Percentiles rank a stretch among this genome's conserved stretches.
These are phyloP conservation scores for Leccinum huronense DNA, from an alignment of 1,284 basidiomycete species.

Conservation along the genomic window DNA sequence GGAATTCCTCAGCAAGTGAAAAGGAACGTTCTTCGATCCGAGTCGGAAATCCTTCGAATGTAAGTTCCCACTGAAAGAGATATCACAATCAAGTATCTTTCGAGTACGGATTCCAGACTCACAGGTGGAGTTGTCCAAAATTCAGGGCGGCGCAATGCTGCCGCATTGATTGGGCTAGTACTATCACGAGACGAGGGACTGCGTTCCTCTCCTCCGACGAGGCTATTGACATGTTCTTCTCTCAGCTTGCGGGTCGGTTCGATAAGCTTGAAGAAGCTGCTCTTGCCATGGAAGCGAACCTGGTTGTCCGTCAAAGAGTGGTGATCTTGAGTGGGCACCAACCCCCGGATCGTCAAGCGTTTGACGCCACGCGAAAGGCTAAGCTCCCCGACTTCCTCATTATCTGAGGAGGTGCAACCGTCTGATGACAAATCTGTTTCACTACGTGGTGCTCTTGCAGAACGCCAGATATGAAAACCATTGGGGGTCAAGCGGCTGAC, in stretches of 20 bases:
- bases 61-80: constrained; percentile 55
- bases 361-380: constrained; percentile 40
- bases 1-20: constrained; percentile 48
- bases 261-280: constrained; percentile 55
- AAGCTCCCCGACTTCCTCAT: constrained; percentile 40
- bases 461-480: constrained; percentile 11
- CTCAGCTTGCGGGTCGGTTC: constrained; percentile 53
- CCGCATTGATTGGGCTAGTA: constrained; percentile 24
- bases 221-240: constrained; percentile 43
- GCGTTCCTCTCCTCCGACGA: constrained; percentile 22
- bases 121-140: constrained; percentile 40
- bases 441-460: constrained; percentile 23
- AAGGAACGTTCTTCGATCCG: constrained; percentile 38
- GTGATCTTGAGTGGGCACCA: constrained; percentile 34
- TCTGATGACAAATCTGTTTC: constrained; percentile 39
- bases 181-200: constrained; percentile 21
- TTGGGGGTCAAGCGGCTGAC: constrained; percentile 4
- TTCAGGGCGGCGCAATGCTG: constrained; percentile 31
- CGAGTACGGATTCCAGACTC: constrained; percentile 16
- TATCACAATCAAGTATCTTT: constrained; percentile 9
- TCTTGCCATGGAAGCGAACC: constrained; percentile 61
- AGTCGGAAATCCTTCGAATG: constrained; percentile 48
- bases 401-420: constrained; percentile 39
- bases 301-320: constrained; percentile 34
- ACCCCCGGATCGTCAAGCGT: constrained; percentile 40